These are phyloP conservation scores for Talaromyces atroroseus DNA, from an alignment of 2,329 filamentous ascomycete genomes.

Conservation along the genomic window DNA sequence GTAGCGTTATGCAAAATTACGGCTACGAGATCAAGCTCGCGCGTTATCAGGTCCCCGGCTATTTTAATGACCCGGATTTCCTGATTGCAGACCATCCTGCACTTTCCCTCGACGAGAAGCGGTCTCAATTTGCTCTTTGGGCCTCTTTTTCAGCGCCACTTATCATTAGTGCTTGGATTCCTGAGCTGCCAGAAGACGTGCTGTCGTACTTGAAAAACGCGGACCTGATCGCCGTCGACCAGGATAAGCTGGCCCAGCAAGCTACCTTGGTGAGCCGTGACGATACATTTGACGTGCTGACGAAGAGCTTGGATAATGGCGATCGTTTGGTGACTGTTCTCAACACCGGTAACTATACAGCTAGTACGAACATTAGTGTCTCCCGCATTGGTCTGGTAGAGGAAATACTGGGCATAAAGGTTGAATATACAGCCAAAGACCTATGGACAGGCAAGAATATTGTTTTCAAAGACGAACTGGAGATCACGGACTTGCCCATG, in stretches of 20 bases:
- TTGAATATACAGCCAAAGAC: conserved; percentile 34
- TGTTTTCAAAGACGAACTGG: conserved; percentile 20
- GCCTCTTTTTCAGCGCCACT: conserved; percentile 46
- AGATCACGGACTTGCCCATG: conserved; percentile 24
- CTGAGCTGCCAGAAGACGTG: conserved; percentile 29
- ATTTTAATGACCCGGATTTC: conserved; percentile 48
- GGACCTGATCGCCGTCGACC: conserved; percentile 40
- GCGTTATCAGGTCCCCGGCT: conserved; percentile 41
- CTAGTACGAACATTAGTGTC: conserved; percentile 29
- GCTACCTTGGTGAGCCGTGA: conserved; percentile 46
- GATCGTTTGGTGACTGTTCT: conserved; percentile 46
- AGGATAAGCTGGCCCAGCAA: conserved; percentile 41
- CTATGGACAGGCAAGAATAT: conserved; percentile 38
- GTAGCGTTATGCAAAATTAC: conserved; percentile 47
- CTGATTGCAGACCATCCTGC: conserved; percentile 46
- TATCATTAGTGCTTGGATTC: conserved; percentile 44
- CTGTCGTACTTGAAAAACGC: conserved; percentile 36
- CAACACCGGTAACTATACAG: conserved; percentile 35
- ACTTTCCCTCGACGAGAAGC: conserved; percentile 40
- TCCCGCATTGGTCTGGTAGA: conserved; percentile 33
- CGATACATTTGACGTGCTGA: conserved; percentile 42
- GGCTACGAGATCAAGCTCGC: conserved; percentile 39
- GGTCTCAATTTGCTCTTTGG: conserved; percentile 50
- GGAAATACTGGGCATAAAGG: conserved; percentile 10
- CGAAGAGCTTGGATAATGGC: conserved; percentile 43